A percentile compares a stretch with the other conserved stretches of the same genome.
These are phyloP conservation scores for Physcomitrium patens DNA, from an alignment of 225 moss, liverwort and hornwort species.

Conservation along the genomic window DNA sequence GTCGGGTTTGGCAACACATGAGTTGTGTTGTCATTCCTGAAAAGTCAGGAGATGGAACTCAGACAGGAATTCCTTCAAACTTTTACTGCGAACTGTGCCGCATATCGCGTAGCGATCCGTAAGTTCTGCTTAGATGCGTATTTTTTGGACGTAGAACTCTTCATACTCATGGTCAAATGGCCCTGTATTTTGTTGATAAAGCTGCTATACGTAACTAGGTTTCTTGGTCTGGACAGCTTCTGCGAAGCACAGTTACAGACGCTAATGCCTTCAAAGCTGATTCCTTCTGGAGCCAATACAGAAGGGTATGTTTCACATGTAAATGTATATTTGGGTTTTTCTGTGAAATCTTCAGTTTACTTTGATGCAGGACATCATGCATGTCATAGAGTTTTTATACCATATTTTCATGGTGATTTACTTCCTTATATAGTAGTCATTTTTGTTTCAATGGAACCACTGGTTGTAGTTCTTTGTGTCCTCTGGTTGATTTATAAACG, in stretches of 20 bases:
- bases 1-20: slow-evolving; percentile 92
- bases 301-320: slow-evolving; percentile 62
- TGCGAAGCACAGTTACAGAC: slow-evolving; percentile 53
- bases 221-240: slow-evolving; percentile 54
- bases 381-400: background rate
- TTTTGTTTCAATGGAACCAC: too few species aligned
- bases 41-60: slow-evolving; percentile 59
- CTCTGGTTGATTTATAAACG: background rate
- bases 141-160: background rate
- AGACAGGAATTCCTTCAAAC: slow-evolving; percentile 62
- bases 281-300: slow-evolving; percentile 42
- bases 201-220: background rate
- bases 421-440: too few species aligned
- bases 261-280: slow-evolving; percentile 58
- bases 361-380: background rate
- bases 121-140: slow-evolving; percentile 31
- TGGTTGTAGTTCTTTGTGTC: background rate
- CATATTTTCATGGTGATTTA: background rate
- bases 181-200: slow-evolving; percentile 10
- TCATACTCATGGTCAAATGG: background rate
- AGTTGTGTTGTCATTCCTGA: slow-evolving; percentile 82
- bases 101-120: slow-evolving; percentile 84
- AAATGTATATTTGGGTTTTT: slow-evolving; percentile 1
- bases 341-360: background rate
- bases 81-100: slow-evolving; percentile 87